These are phyloP conservation scores for Trichoderma afroharzianum DNA, from an alignment of 2,329 filamentous ascomycete species.

Conservation along the genomic window DNA sequence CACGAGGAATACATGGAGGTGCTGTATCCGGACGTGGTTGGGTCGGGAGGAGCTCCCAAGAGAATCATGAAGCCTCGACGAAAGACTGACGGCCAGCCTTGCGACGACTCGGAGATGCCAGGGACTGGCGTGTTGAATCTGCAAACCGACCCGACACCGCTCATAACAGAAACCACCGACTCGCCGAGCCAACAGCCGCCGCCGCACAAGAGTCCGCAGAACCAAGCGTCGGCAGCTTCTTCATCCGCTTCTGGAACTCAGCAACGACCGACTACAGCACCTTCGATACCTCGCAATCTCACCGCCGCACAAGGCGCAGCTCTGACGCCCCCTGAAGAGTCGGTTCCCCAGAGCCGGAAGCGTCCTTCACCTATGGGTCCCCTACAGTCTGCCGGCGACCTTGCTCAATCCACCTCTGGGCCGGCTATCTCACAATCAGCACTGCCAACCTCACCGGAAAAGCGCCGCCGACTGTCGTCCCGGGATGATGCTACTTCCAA, in stretches of 20 bases:
- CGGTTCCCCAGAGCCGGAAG: conserved; percentile 42
- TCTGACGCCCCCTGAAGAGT: conserved; percentile 55
- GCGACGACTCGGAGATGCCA: conserved; percentile 46
- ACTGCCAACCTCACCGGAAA: conserved; percentile 30
- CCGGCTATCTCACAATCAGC: conserved; percentile 31
- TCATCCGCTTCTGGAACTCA: conserved; percentile 24
- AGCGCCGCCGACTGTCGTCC: conserved; percentile 33
- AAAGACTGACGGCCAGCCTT: conserved; percentile 43
- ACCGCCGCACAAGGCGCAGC: conserved; percentile 42
- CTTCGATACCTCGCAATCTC: conserved; percentile 36
- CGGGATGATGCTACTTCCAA: conserved; percentile 19
- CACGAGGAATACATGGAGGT: conserved; percentile 60
- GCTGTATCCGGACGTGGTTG: conserved; percentile 57
- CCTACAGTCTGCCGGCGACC: background rate
- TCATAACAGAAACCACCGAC: conserved; percentile 23
- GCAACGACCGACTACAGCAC: conserved; percentile 30
- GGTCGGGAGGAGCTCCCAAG: conserved; percentile 57
- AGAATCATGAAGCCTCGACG: conserved; percentile 54
- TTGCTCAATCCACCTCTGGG: background rate
- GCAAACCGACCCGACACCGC: conserved; percentile 33
- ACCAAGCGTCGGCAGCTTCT: conserved; percentile 29
- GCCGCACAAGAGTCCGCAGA: conserved; percentile 23
- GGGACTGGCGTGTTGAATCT: conserved; percentile 47
- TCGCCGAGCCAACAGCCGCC: conserved; percentile 25
- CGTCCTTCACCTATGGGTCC: conserved; percentile 30